Percentiles rank a stretch among this genome's conserved stretches.
Conservation (phyloP, 495 filamentous ascomycete genomes). For the Eremomyces bilateralis region DNA sequence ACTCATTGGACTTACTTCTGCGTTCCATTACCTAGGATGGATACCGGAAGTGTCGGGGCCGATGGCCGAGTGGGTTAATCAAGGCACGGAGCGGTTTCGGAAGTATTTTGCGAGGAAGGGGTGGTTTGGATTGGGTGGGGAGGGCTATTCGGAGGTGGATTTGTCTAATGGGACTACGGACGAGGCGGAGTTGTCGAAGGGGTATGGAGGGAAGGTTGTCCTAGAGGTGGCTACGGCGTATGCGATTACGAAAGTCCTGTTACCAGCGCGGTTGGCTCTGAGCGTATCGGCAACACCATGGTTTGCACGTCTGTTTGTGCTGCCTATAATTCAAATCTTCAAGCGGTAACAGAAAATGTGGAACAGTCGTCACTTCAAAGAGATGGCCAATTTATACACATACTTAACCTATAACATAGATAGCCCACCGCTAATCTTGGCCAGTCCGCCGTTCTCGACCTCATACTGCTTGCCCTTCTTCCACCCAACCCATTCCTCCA, state of each 20-base stretch:
- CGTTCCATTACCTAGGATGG: constrained; percentile 57
- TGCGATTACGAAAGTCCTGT: constrained; percentile 62
- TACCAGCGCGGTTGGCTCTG: constrained; percentile 49
- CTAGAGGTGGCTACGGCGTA: constrained; percentile 68
- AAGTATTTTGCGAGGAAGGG: constrained; percentile 37
- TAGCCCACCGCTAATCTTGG: constrained; percentile 23
- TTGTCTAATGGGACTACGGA: not conserved
- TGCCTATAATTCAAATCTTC: not conserved
- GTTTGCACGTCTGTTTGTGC: constrained; percentile 56
- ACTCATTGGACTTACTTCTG: constrained; percentile 45
- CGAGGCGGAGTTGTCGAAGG: constrained; percentile 13
- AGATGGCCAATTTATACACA: too few species aligned
- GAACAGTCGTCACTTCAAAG: too few species aligned
- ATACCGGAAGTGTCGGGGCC: constrained; percentile 32
- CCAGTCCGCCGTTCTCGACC: constrained; percentile 35
- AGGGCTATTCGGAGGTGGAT: constrained; percentile 18
- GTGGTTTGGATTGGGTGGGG: constrained; percentile 22
- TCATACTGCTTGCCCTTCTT: constrained; percentile 44
- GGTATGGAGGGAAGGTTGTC: constrained; percentile 14
- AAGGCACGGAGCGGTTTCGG: constrained; percentile 34
- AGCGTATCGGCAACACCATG: constrained; percentile 85
- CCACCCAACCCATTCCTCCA: constrained; percentile 66
- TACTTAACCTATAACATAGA: too few species aligned
- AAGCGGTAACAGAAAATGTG: too few species aligned
- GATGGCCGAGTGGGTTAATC: constrained; percentile 25